These are phyloP conservation scores for Apophysomyces trapeziformis DNA, from an alignment of 371 early-diverging fungal species.

Conservation along the genomic window DNA sequence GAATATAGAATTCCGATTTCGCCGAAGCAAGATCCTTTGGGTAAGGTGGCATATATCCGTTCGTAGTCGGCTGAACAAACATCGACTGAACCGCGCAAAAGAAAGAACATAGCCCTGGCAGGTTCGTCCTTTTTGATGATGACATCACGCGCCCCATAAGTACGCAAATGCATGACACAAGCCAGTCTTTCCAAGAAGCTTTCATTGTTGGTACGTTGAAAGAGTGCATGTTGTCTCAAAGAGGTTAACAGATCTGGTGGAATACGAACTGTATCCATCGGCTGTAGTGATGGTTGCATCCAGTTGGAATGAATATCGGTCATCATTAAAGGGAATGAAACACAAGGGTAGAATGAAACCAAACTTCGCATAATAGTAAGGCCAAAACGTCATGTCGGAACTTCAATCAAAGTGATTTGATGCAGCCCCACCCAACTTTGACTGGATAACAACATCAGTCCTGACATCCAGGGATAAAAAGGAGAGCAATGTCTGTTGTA, in stretches of 20 bases:
- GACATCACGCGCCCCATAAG: constrained; percentile 58
- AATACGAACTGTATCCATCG: neutral
- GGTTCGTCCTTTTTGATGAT: constrained; percentile 77
- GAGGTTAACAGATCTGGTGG: constrained; percentile 43
- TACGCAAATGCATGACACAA: constrained; percentile 54
- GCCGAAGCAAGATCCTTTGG: constrained; percentile 73
- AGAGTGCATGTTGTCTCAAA: constrained; percentile 48
- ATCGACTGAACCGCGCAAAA: constrained; percentile 79
- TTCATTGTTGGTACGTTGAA: constrained; percentile 47
- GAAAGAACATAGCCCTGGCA: constrained; percentile 85
- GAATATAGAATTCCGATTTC: constrained; percentile 88
- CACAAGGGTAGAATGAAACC: too few relatives aligned
- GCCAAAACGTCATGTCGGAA: too few relatives aligned
- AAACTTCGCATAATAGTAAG: too few relatives aligned
- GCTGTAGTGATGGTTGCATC: neutral
- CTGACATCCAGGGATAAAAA: too few relatives aligned
- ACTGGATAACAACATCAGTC: too few relatives aligned
- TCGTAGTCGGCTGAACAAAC: constrained; percentile 81
- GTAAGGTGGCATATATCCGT: constrained; percentile 72
- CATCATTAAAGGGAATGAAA: neutral
- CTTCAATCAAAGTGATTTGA: too few relatives aligned
- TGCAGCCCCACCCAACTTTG: too few relatives aligned
- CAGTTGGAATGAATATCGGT: neutral
- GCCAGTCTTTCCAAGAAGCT: constrained; percentile 42
- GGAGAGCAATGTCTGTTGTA: too few relatives aligned